Conservation (phyloP, 805 yeast genomes). For the Spathaspora passalidarum region DNA sequence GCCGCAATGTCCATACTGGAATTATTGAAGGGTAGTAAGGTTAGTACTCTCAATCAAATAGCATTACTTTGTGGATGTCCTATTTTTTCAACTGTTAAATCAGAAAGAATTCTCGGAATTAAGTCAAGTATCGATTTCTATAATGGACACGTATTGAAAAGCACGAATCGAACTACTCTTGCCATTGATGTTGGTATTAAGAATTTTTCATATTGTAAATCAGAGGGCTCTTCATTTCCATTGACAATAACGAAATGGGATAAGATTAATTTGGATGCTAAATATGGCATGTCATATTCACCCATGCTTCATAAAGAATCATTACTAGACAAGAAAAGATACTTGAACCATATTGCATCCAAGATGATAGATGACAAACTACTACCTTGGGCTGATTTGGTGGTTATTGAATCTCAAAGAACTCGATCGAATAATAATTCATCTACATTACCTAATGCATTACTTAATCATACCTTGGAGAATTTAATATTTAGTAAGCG, state of each 20-base stretch:
- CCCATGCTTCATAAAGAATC: constrained; percentile 10
- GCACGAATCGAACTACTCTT: constrained; percentile 9
- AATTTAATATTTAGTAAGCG: constrained; percentile 23
- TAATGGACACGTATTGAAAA: constrained; percentile 1
- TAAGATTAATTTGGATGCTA: constrained; percentile 23
- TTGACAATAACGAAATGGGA: constrained; percentile 20
- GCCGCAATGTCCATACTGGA: background rate
- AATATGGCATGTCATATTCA: constrained; percentile 8
- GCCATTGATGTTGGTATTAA: constrained; percentile 41
- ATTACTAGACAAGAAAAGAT: constrained; percentile 25
- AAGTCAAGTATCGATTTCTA: constrained; percentile 10
- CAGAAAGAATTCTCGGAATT: constrained; percentile 11
- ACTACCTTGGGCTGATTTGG: constrained; percentile 19
- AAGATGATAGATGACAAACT: constrained; percentile 18
- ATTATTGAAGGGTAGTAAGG: constrained; percentile 1
- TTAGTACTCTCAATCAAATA: constrained; percentile 12
- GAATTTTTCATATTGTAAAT: constrained; percentile 38
- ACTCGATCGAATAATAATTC: constrained; percentile 32
- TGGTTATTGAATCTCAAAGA: constrained; percentile 38
- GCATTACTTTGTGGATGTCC: constrained; percentile 20
- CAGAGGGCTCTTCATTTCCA: constrained; percentile 4
- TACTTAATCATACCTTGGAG: constrained; percentile 37
- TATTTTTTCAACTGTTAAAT: constrained; percentile 14
- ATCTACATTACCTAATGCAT: constrained; percentile 37
- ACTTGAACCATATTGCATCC: constrained; percentile 18